These are phyloP conservation scores for Globisporangium megalacanthum DNA, from an alignment of 352 stramenopile genomes.

Conservation along the genomic window DNA sequence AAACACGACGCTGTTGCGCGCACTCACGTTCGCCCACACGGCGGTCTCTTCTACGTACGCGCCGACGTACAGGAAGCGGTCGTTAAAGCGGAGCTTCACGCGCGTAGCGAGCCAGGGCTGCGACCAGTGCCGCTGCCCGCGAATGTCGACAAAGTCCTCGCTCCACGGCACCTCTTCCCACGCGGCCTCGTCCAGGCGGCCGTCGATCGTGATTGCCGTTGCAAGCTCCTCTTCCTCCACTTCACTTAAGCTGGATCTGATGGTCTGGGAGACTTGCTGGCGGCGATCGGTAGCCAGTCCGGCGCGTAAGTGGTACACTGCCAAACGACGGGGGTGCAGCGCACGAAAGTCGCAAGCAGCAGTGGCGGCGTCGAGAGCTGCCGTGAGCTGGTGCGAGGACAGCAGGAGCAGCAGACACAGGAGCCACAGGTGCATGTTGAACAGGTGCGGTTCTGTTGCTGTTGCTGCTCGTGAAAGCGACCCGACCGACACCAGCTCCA, in stretches of 20 bases:
- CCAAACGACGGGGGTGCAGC: not conserved
- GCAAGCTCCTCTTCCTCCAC: too few relatives aligned
- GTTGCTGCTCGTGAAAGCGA: not conserved
- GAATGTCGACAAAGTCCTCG: slow-evolving; percentile 65
- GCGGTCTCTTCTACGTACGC: slow-evolving; percentile 57
- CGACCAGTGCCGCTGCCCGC: slow-evolving; percentile 40
- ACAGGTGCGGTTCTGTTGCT: not conserved
- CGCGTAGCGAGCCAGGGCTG: slow-evolving; percentile 68
- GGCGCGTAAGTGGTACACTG: not conserved
- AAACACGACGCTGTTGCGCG: slow-evolving; percentile 68
- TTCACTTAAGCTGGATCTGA: not conserved
- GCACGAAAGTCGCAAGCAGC: not conserved
- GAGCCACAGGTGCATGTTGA: not conserved
- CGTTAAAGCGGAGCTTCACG: slow-evolving; percentile 75
- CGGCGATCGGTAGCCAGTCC: not conserved
- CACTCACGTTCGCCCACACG: slow-evolving; percentile 66
- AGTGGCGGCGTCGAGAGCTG: not conserved
- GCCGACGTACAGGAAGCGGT: slow-evolving; percentile 63
- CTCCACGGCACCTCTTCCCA: slow-evolving; percentile 57
- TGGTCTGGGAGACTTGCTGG: not conserved
- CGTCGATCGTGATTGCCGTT: slow-evolving; percentile 32
- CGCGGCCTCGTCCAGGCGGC: slow-evolving; percentile 45
- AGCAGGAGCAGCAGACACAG: not conserved
- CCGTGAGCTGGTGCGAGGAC: not conserved
- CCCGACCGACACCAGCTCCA: too few relatives aligned